Conservation (phyloP, 2,329 filamentous ascomycete species). For the Alternaria metachromatica region DNA sequence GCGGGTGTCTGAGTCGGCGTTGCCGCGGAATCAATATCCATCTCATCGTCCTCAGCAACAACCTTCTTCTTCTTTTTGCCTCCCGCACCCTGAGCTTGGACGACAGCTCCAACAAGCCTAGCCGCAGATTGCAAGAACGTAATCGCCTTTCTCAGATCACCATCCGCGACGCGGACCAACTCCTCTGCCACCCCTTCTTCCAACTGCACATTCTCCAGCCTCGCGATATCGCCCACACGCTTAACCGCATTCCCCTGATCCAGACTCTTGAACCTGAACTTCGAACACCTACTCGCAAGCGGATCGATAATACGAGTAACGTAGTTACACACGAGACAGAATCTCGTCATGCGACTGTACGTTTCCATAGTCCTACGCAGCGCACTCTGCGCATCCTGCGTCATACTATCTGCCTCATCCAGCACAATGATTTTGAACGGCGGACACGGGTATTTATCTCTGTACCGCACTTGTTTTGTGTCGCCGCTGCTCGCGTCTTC, state of each 20-base stretch:
- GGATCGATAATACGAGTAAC: constrained; percentile 98
- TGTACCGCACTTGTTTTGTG: constrained; percentile 52
- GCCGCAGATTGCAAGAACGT: constrained; percentile 97
- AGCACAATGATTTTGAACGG: constrained; percentile 99
- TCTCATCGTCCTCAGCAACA: constrained; percentile 61
- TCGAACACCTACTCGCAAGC: constrained; percentile 88
- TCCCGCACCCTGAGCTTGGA: constrained; percentile 35
- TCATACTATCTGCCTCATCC: constrained; percentile 99
- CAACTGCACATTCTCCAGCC: constrained; percentile 75
- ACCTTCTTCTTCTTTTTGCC: constrained; percentile 52
- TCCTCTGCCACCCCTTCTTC: constrained; percentile 82
- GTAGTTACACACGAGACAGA: constrained; percentile 98
- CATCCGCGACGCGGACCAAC: constrained; percentile 86
- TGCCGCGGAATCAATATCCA: constrained; percentile 50
- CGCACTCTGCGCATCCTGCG: constrained; percentile 94
- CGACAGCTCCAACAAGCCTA: constrained; percentile 74
- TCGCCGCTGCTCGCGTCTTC: constrained; percentile 44
- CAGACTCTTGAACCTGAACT: constrained; percentile 96
- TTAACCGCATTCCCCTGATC: constrained; percentile 83
- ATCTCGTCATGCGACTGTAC: constrained; percentile 93
- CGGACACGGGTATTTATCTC: constrained; percentile 82
- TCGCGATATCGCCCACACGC: constrained; percentile 82
- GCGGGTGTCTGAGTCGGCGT: constrained; percentile 10
- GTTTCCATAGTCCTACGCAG: constrained; percentile 97
- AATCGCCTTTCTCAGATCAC: constrained; percentile 94